Evolutionary conservation across 805 yeast species (phyloP).

Genomic region (Cyberlindnera mrakii): DNA sequence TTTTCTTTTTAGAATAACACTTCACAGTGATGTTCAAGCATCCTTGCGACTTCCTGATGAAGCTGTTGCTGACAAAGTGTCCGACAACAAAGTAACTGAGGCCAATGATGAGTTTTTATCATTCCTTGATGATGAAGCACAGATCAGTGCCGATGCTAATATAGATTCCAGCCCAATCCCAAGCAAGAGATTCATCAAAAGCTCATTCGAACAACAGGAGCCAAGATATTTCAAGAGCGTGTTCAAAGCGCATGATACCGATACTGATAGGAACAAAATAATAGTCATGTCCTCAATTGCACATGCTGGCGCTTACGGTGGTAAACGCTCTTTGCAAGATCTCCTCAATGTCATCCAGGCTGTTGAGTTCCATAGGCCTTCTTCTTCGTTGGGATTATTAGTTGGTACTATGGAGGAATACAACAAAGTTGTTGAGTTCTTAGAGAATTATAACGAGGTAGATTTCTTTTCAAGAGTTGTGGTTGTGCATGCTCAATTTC

Average conservation of each 20-base stretch:
- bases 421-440: not conserved
- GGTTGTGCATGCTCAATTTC: slow-evolving; percentile 17
- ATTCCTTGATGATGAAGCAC: too few species aligned
- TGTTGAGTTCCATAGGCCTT: slow-evolving; percentile 22
- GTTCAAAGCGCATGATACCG: slow-evolving; percentile 2
- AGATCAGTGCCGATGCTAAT: too few species aligned
- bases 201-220: too few species aligned
- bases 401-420: slow-evolving; percentile 14
- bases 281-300: slow-evolving; percentile 21
- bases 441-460: slow-evolving; percentile 7
- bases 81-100: too few species aligned
- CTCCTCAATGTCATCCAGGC: slow-evolving; percentile 27
- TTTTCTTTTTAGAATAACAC: too few species aligned
- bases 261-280: slow-evolving; percentile 7
- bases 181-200: too few species aligned
- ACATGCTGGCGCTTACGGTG: slow-evolving; percentile 31
- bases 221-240: slow-evolving; percentile 10
- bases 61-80: too few species aligned
- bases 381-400: slow-evolving; percentile 18
- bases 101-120: too few species aligned
- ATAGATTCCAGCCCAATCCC: too few species aligned
- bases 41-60: too few species aligned
- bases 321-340: slow-evolving; percentile 26
- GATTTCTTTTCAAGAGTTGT: slow-evolving; percentile 10
- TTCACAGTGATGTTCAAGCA: too few species aligned